Base-by-base conservation (phyloP, 2,329 filamentous ascomycete species). In the Ramularia endophylla region DNA sequence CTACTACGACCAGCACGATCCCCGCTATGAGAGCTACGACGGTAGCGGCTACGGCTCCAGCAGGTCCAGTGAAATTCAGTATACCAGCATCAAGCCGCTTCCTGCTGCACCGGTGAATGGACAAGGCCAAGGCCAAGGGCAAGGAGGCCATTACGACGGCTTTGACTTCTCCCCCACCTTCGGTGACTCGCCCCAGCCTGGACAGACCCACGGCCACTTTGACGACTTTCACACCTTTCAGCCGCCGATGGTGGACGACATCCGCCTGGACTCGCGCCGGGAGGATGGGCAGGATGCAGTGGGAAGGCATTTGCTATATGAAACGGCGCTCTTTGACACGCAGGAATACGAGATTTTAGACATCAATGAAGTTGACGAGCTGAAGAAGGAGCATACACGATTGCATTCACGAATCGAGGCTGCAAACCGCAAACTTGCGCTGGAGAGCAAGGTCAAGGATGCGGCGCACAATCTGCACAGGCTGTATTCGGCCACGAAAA, bases 381-480 rank as follows among this genome's bases (percentile, higher is more conserved):
- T 97, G 56, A 98, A 97, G 73, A 94, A 88, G 63, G 87, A 95
- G 69, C 78, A 82, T 48, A 77, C 80, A 44, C 71, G 79, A 27
- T 66, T 97, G 36, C 73, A 76, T 18, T 78, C 81, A 58, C 83
- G 87, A n/a, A 81, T 95, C 52, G 85, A 90, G 48, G 82, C 86
- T 27, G 81, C 87, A 15, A 80, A 83, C 52, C 78, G 87, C 46
- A 95, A 90, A 65, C 74, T 98, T 27, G 81, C 82, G 22, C 80
- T 97, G 33, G 92, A 98, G 64, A 85, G 81, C 40, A 98, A 97
- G 69, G 87, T 95, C 56, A 85, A 88, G 55, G 90, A 97, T 73
- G 92, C 92, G 1, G 87, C 92, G 8, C 78, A 83, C 50, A 94
- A 88, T 29, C 81, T 98, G 65, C 82, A 83, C 44, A 82, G 84